phyloP scores from a whole-genome alignment of 345 rosid genomes.

The Luvunga scandens region DNA sequence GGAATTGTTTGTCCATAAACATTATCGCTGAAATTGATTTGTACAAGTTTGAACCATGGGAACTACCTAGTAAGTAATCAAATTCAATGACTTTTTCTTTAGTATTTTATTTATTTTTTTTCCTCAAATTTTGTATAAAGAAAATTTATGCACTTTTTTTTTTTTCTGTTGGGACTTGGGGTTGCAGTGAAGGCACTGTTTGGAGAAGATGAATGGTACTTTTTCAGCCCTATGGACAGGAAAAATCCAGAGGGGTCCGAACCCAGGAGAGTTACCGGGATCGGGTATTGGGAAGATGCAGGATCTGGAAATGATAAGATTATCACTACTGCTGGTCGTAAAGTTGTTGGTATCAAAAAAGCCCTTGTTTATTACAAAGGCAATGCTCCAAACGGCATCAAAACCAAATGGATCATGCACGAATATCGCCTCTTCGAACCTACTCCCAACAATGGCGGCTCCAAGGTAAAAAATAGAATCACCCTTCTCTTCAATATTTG shows the following conservation, averaged over 20 bases:
- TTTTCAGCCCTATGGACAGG: constrained; percentile 15
- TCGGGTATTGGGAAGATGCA: constrained; percentile 88
- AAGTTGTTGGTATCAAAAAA: constrained; percentile 92
- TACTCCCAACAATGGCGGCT: constrained; percentile 55
- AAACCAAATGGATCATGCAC: constrained; percentile 99
- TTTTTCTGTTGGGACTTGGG: not conserved
- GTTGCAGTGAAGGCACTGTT: constrained; percentile 72
- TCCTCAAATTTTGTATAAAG: not conserved
- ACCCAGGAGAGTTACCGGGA: constrained; percentile 84
- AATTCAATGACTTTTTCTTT: not conserved
- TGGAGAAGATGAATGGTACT: constrained; percentile 32
- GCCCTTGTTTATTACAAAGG: constrained; percentile 96
- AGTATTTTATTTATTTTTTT: not conserved
- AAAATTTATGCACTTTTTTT: not conserved
- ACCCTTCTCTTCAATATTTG: not conserved
- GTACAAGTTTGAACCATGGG: constrained; percentile 94
- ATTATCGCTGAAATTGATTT: constrained; percentile 85
- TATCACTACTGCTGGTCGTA: constrained; percentile 63
- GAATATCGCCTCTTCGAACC: constrained; percentile 77
- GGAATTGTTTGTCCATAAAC: constrained; percentile 56
- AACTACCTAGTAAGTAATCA: constrained; percentile 57
- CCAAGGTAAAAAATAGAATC: constrained; percentile 41
- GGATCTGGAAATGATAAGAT: constrained; percentile 85
- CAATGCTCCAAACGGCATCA: constrained; percentile 86
- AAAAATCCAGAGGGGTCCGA: constrained; percentile 91